Conservation (phyloP, 1,139 yeast genomes). For the Debaryomyces coudertii region DNA sequence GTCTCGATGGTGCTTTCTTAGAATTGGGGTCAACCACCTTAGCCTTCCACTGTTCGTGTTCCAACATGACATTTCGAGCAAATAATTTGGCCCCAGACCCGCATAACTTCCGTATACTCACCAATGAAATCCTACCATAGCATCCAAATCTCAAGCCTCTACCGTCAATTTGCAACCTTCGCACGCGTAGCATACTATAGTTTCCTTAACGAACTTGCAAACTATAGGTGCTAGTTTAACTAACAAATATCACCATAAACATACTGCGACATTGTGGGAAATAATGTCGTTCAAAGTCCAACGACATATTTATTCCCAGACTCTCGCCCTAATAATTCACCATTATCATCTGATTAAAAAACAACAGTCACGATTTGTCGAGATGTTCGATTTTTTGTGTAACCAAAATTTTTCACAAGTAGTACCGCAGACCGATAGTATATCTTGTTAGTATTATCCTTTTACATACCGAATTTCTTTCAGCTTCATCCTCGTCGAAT, state of each 20-base stretch:
- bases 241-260: neutral
- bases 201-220: neutral
- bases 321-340: neutral
- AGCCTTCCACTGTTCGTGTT: constrained; percentile 6
- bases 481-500: constrained; percentile 54
- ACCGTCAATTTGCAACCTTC: neutral
- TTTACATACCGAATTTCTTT: constrained; percentile 9
- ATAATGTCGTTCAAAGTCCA: neutral
- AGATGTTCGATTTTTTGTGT: constrained; percentile 8
- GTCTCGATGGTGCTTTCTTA: constrained; percentile 20
- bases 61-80: constrained; percentile 6
- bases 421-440: constrained; percentile 3
- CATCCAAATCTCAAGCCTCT: neutral
- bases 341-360: neutral
- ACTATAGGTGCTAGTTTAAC: neutral
- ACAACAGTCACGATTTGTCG: neutral
- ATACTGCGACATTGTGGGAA: neutral
- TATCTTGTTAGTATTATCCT: constrained; percentile 4
- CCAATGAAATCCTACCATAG: neutral
- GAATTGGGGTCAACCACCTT: neutral
- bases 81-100: neutral
- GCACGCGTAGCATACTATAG: neutral
- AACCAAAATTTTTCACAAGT: constrained; percentile 10
- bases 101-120: neutral
- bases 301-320: neutral